Conservation (phyloP, 2,329 filamentous ascomycete genomes). For the Mollisia scopiformis region DNA sequence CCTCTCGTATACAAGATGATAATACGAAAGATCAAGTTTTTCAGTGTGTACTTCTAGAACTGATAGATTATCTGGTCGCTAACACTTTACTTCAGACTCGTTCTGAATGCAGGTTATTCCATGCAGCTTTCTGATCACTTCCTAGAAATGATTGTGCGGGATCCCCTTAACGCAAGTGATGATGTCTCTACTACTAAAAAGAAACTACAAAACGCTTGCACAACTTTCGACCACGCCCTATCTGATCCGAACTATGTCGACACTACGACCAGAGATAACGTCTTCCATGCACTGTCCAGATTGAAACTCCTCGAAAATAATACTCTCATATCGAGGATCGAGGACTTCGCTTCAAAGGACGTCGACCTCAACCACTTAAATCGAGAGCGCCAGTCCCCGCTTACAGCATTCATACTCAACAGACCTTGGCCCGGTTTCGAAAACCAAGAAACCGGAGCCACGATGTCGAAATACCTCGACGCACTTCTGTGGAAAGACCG, state of each 20-base stretch:
- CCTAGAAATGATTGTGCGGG: neutral
- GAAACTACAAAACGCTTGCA: neutral
- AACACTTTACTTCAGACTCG: neutral
- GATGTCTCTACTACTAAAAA: neutral
- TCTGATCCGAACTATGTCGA: slow-evolving; percentile 7
- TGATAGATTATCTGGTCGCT: neutral
- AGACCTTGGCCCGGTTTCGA: slow-evolving; percentile 2
- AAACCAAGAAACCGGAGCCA: slow-evolving; percentile 11
- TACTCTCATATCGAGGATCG: slow-evolving; percentile 1
- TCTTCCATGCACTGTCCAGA: slow-evolving; percentile 14
- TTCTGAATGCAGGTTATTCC: neutral
- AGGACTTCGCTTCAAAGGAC: slow-evolving; percentile 5
- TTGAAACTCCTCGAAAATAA: slow-evolving; percentile 1
- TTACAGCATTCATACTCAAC: slow-evolving; percentile 2
- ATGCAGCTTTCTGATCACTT: neutral
- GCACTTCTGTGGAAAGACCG: slow-evolving; percentile 13
- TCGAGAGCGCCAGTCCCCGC: neutral
- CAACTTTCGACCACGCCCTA: neutral
- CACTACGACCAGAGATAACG: slow-evolving; percentile 12
- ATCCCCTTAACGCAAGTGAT: neutral
- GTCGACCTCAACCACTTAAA: slow-evolving; percentile 13
- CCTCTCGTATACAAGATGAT: neutral
- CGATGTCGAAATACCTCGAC: slow-evolving; percentile 22
- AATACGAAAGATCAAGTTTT: neutral
- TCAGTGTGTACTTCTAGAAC: neutral